Percentiles rank a stretch among this genome's conserved stretches.
phyloP scores from a whole-genome alignment of 768 basidiomycete species.

The Russula brevipes region DNA sequence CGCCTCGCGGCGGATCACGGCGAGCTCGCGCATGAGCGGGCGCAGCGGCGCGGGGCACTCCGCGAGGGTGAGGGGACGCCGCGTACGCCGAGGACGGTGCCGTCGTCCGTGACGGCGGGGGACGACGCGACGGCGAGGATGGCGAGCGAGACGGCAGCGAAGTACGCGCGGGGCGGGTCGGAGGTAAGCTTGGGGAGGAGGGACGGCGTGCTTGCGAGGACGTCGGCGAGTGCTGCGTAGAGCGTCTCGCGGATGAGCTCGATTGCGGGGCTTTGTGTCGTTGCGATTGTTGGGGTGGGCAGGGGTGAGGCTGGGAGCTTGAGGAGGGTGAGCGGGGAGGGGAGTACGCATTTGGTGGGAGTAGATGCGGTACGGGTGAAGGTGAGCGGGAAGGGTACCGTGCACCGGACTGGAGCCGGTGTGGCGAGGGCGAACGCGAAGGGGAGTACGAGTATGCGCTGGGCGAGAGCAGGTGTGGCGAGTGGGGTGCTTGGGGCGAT shows the following conservation, averaged over 20 bases:
- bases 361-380: neutral
- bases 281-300: slow-evolving; percentile 31
- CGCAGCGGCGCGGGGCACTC: slow-evolving; percentile 60
- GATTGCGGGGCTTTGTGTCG: slow-evolving; percentile 51
- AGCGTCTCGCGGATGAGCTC: slow-evolving; percentile 82
- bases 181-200: slow-evolving; percentile 51
- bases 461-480: slow-evolving; percentile 20
- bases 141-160: slow-evolving; percentile 67
- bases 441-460: slow-evolving; percentile 26
- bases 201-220: slow-evolving; percentile 49
- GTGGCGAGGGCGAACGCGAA: too few species aligned
- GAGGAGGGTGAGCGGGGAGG: neutral
- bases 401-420: too few species aligned
- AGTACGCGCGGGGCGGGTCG: slow-evolving; percentile 74
- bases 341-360: slow-evolving; percentile 21
- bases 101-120: slow-evolving; percentile 42
- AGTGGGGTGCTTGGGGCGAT: slow-evolving; percentile 25
- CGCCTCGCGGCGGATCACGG: slow-evolving; percentile 47
- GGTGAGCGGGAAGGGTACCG: too few species aligned
- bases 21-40: slow-evolving; percentile 68
- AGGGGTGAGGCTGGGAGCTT: neutral
- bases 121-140: slow-evolving; percentile 61
- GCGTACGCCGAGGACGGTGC: slow-evolving; percentile 39
- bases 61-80: slow-evolving; percentile 52
- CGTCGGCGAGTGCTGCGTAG: slow-evolving; percentile 74